phyloP scores from a whole-genome alignment of 768 basidiomycete species.

The Rhizopogon vulgaris region DNA sequence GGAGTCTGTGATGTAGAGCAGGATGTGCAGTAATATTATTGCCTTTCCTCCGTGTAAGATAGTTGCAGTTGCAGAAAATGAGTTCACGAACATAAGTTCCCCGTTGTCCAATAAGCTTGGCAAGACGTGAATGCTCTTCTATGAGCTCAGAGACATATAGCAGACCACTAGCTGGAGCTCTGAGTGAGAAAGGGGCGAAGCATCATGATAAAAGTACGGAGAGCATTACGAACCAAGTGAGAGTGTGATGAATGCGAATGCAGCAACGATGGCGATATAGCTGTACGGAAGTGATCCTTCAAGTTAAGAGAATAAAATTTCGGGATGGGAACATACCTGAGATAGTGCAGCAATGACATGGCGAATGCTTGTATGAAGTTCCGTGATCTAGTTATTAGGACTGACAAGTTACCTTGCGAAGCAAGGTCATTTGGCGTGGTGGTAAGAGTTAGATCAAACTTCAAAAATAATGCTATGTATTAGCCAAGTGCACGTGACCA shows the following conservation, averaged over 20 bases:
- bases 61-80: not conserved
- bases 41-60: conserved; percentile 37
- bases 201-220: not conserved
- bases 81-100: conserved; percentile 75
- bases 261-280: conserved; percentile 70
- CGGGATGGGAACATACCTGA: conserved; percentile 39
- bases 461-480: not conserved
- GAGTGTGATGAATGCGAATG: conserved; percentile 86
- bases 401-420: too few species aligned
- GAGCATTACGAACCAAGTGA: conserved; percentile 62
- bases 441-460: not conserved
- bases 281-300: conserved; percentile 26
- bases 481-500: not conserved
- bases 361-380: not conserved
- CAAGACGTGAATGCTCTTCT: conserved; percentile 82
- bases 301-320: conserved; percentile 4
- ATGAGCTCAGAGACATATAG: conserved; percentile 93
- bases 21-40: conserved; percentile 70
- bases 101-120: conserved; percentile 79
- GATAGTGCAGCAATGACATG: conserved; percentile 42
- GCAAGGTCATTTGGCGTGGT: too few species aligned
- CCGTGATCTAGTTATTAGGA: not conserved
- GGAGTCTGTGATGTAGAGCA: conserved; percentile 75
- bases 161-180: conserved; percentile 74
- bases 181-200: conserved; percentile 7